These are phyloP conservation scores for Dichotomocladium elegans DNA, from an alignment of 371 early-diverging fungal genomes.

Conservation along the genomic window DNA sequence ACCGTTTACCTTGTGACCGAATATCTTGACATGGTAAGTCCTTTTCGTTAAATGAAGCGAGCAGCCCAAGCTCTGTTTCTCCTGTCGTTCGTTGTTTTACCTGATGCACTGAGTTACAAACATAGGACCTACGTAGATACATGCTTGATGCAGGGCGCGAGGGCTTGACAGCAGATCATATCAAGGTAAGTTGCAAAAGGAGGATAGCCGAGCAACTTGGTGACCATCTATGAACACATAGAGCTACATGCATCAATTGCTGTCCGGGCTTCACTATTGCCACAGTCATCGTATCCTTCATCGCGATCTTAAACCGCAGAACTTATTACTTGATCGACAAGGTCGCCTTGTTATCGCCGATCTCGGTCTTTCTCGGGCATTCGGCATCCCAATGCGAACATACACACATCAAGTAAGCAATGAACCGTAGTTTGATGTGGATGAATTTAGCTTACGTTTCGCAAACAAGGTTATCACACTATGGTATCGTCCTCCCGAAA, in stretches of 20 bases:
- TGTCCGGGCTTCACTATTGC: constrained; percentile 81
- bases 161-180: constrained; percentile 59
- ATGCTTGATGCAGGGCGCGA: constrained; percentile 72
- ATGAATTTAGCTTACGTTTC: too few species aligned
- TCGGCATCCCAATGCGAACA: constrained; percentile 83
- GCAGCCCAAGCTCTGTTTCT: too few species aligned
- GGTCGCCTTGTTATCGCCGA: constrained; percentile 93
- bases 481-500: constrained; percentile 88
- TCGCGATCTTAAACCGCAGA: constrained; percentile 93
- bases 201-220: too few species aligned
- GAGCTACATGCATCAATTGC: constrained; percentile 90
- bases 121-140: constrained; percentile 89
- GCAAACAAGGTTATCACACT: constrained; percentile 90
- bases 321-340: constrained; percentile 86
- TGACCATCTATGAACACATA: constrained; percentile 10
- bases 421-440: too few species aligned
- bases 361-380: constrained; percentile 91
- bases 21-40: constrained; percentile 75
- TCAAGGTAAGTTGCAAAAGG: constrained; percentile 55
- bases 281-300: constrained; percentile 89
- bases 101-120: background rate
- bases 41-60: background rate
- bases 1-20: constrained; percentile 97
- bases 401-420: constrained; percentile 91
- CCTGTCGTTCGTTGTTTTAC: too few species aligned